These are phyloP conservation scores for Penicillium psychrosexuale DNA, from an alignment of 2,329 filamentous ascomycete genomes.

Conservation along the genomic window DNA sequence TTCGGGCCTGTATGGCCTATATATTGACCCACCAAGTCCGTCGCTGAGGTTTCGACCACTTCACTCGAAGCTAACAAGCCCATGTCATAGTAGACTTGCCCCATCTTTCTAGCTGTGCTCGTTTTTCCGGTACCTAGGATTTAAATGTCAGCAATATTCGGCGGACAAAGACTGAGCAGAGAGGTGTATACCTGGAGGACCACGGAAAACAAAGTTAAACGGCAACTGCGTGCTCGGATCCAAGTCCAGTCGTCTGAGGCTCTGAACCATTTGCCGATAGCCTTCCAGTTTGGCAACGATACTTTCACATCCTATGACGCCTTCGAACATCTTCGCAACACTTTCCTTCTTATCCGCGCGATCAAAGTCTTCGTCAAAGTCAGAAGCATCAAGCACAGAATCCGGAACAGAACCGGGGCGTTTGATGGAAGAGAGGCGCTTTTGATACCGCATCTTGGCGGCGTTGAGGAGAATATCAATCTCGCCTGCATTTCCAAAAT, in stretches of 20 bases:
- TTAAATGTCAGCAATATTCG: not conserved
- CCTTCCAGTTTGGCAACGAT: conserved; percentile 54
- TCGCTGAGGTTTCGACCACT: conserved; percentile 65
- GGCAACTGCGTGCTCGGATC: conserved; percentile 60
- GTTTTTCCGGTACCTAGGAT: conserved; percentile 67
- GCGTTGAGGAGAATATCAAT: conserved; percentile 65
- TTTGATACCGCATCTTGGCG: conserved; percentile 55
- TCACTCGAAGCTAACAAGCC: conserved; percentile 60
- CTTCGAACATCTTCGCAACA: conserved; percentile 55
- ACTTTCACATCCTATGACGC: conserved; percentile 56
- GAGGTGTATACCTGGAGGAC: conserved; percentile 55
- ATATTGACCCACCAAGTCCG: conserved; percentile 66
- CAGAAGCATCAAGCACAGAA: conserved; percentile 27
- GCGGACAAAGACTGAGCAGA: not conserved
- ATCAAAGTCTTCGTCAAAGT: conserved; percentile 61
- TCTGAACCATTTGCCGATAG: conserved; percentile 53
- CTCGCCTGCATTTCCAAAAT: conserved; percentile 72
- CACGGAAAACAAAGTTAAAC: conserved; percentile 67
- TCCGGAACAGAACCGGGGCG: conserved; percentile 10
- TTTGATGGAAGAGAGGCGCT: conserved; percentile 34
- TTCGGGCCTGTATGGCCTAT: conserved; percentile 69
- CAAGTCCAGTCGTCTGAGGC: conserved; percentile 51
- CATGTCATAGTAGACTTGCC: conserved; percentile 72
- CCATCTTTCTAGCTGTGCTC: conserved; percentile 69
- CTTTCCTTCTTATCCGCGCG: conserved; percentile 50